A percentile compares a stretch with the other conserved stretches of the same genome.
Evolutionary conservation across 768 basidiomycete genomes (phyloP).

Genomic region (Trametes cinnabarina): DNA sequence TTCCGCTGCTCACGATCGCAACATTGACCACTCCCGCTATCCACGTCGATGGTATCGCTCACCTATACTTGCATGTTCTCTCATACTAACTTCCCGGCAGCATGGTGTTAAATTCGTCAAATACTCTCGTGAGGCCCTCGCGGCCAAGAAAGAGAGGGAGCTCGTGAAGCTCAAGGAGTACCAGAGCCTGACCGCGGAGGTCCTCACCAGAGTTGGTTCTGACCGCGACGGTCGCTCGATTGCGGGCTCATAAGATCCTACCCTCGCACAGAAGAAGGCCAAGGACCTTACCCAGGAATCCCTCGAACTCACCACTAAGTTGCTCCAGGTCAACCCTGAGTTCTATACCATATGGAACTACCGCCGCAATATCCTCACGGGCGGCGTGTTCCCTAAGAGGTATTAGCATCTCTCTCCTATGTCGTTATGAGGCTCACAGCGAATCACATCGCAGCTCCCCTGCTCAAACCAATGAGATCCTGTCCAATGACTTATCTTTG

Average conservation of each 20-base stretch:
- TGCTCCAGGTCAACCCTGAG: conserved; percentile 88
- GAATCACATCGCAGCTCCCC: conserved; percentile 44
- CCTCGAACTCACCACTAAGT: conserved; percentile 68
- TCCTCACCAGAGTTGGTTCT: conserved; percentile 57
- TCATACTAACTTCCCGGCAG: conserved; percentile 34
- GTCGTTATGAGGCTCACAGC: background rate
- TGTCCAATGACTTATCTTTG: conserved; percentile 73
- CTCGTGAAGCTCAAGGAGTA: conserved; percentile 76
- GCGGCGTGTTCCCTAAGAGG: conserved; percentile 69
- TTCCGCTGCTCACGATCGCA: background rate
- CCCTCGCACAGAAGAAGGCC: conserved; percentile 54
- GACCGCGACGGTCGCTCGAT: background rate
- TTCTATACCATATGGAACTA: conserved; percentile 98
- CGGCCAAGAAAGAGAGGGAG: conserved; percentile 68
- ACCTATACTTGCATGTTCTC: background rate
- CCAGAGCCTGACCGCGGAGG: conserved; percentile 57
- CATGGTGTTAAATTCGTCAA: conserved; percentile 67
- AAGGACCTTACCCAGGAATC: conserved; percentile 72
- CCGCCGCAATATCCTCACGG: conserved; percentile 72
- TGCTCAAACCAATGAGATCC: conserved; percentile 57
- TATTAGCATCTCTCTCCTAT: conserved; percentile 30
- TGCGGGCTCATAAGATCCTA: conserved; percentile 7
- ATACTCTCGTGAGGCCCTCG: conserved; percentile 58
- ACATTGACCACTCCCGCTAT: background rate
- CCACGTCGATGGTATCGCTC: conserved; percentile 12